A percentile compares a stretch with the other conserved stretches of the same genome.
Evolutionary conservation across 176 grass and related monocot genomes (phyloP).

Genomic region (Typha latifolia): DNA sequence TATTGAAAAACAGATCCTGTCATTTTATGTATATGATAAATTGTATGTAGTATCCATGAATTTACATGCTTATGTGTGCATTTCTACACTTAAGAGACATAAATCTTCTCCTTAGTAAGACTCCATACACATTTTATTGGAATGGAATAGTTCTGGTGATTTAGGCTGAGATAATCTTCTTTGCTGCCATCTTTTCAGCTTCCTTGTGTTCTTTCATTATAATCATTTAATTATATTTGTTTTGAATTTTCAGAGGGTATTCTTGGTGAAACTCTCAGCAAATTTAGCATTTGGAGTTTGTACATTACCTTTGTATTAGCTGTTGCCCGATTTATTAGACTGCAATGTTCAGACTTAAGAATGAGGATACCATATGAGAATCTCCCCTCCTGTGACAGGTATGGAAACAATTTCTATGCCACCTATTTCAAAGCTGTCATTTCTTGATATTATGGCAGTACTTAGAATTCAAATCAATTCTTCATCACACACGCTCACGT

Average conservation of each 20-base stretch:
- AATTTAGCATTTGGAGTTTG: conserved; percentile 99
- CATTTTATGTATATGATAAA: not conserved
- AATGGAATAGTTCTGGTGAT: not conserved
- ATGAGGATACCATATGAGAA: conserved; percentile 99
- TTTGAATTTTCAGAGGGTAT: conserved; percentile 74
- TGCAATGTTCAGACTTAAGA: conserved; percentile 95
- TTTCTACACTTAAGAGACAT: not conserved
- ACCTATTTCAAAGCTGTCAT: not conserved
- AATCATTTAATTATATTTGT: not conserved
- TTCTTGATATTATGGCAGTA: not conserved
- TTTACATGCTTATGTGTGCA: not conserved
- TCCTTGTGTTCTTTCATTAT: not conserved
- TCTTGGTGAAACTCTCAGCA: conserved; percentile 97
- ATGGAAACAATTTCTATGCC: conserved; percentile 4
- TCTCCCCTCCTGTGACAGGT: conserved; percentile 98
- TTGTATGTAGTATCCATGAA: not conserved
- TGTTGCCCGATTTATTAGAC: conserved; percentile 97
- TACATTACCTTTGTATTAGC: conserved; percentile 98
- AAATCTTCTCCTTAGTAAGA: not conserved
- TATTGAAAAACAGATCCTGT: not conserved
- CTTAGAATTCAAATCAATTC: not conserved
- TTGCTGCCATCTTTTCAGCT: too few species aligned
- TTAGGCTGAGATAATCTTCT: not conserved
- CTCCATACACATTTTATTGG: not conserved
- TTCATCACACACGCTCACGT: too few species aligned